These are phyloP conservation scores for Colletotrichum navitas DNA, from an alignment of 2,329 filamentous ascomycete genomes.

Conservation along the genomic window DNA sequence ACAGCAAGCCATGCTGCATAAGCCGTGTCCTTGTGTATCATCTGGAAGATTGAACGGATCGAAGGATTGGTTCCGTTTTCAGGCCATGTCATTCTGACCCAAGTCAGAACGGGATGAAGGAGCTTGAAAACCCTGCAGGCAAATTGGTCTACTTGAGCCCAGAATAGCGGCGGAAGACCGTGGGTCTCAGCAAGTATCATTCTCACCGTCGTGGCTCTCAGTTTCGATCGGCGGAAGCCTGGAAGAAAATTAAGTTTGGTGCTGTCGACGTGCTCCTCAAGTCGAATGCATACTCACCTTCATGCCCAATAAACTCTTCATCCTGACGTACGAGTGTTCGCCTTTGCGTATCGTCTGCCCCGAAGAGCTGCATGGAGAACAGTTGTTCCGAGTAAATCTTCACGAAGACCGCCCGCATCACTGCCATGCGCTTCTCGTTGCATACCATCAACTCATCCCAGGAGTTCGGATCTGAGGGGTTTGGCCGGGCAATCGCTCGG, in stretches of 20 bases:
- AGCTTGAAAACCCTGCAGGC: slow-evolving; percentile 44
- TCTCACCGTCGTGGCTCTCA: slow-evolving; percentile 46
- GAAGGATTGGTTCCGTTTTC: background rate
- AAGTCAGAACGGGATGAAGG: slow-evolving; percentile 46
- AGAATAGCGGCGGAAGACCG: slow-evolving; percentile 47
- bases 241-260: slow-evolving; percentile 12
- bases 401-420: slow-evolving; percentile 50
- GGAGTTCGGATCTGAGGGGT: slow-evolving; percentile 41
- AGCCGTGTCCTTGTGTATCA: slow-evolving; percentile 48
- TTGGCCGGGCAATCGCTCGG: slow-evolving; percentile 47
- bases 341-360: slow-evolving; percentile 46
- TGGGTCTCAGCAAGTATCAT: slow-evolving; percentile 44
- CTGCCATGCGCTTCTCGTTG: slow-evolving; percentile 43
- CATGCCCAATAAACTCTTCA: slow-evolving; percentile 44
- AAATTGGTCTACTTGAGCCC: slow-evolving; percentile 49
- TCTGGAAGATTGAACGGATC: slow-evolving; percentile 24
- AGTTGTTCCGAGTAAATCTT: slow-evolving; percentile 46
- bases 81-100: slow-evolving; percentile 36
- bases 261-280: too few species aligned
- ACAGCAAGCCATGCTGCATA: slow-evolving; percentile 51
- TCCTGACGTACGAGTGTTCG: slow-evolving; percentile 46
- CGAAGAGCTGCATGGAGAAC: slow-evolving; percentile 50
- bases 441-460: slow-evolving; percentile 49
- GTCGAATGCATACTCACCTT: slow-evolving; percentile 45
- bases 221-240: slow-evolving; percentile 49